phyloP scores from a whole-genome alignment of 495 filamentous ascomycete species.

The Xylaria grammica region DNA sequence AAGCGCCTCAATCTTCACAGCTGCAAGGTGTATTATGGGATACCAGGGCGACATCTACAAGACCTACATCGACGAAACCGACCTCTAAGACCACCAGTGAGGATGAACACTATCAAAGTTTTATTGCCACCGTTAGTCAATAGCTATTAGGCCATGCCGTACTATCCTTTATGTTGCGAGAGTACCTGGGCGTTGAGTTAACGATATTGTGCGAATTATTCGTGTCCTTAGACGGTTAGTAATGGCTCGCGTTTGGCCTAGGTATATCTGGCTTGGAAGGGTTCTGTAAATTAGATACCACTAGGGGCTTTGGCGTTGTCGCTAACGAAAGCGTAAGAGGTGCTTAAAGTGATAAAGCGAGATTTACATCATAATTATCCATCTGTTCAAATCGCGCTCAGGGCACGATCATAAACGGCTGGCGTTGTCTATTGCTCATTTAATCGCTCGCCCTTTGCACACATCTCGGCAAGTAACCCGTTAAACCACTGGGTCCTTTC shows the following conservation, averaged over 20 bases:
- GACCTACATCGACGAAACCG: constrained; percentile 38
- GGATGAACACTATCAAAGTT: constrained; percentile 55
- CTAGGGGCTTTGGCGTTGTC: constrained; percentile 12
- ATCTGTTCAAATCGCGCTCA: not conserved
- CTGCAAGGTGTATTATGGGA: constrained; percentile 47
- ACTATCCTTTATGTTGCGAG: not conserved
- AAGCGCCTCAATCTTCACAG: constrained; percentile 27
- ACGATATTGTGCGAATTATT: not conserved
- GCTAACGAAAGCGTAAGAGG: constrained; percentile 6
- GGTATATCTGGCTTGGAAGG: not conserved
- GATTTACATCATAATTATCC: not conserved
- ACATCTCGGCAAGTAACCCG: constrained; percentile 58
- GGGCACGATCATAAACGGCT: not conserved
- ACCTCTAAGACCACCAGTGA: constrained; percentile 40
- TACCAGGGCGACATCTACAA: constrained; percentile 34
- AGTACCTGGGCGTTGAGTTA: not conserved
- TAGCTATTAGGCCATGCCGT: constrained; percentile 5
- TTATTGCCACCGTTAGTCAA: constrained; percentile 47
- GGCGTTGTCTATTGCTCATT: constrained; percentile 28
- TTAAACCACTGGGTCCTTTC: constrained; percentile 69
- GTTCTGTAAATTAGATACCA: constrained; percentile 29
- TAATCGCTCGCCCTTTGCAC: constrained; percentile 42
- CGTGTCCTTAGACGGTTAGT: not conserved
- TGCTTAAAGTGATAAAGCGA: not conserved
- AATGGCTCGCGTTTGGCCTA: not conserved